These are phyloP conservation scores for Quercus engelmannii DNA, from an alignment of 306 rosid genomes.

Conservation along the genomic window DNA sequence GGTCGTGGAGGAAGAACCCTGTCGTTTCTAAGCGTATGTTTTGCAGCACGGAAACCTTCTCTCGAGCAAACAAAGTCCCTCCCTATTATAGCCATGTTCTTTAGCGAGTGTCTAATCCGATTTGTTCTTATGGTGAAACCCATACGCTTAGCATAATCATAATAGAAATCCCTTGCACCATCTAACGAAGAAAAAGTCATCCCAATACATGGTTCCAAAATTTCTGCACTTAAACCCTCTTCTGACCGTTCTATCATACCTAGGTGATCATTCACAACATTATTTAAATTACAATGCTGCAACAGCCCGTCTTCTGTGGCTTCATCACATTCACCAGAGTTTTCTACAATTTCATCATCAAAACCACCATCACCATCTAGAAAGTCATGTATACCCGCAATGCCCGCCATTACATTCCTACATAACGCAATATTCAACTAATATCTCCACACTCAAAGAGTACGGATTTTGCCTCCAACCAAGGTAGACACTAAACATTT, in stretches of 20 bases:
- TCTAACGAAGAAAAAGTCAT: conserved; percentile 15
- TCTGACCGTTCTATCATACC: not conserved
- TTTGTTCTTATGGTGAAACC: conserved; percentile 24
- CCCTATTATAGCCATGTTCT: conserved; percentile 22
- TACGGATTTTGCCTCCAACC: not conserved
- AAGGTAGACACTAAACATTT: not conserved
- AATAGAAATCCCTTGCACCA: conserved; percentile 24
- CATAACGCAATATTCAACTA: not conserved
- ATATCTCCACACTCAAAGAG: not conserved
- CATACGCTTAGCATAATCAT: conserved; percentile 18
- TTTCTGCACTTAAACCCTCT: not conserved
- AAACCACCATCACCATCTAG: conserved; percentile 9
- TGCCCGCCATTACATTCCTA: conserved; percentile 1
- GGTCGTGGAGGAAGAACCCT: conserved; percentile 24
- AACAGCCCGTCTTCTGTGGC: conserved; percentile 4
- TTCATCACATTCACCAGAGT: conserved; percentile 1
- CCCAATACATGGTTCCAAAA: conserved; percentile 11
- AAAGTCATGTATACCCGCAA: conserved; percentile 1
- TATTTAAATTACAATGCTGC: not conserved
- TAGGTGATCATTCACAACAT: not conserved
- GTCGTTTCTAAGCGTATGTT: conserved; percentile 15
- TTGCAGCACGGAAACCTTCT: conserved; percentile 22
- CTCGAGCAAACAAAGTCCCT: conserved; percentile 22
- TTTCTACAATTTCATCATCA: conserved; percentile 5
- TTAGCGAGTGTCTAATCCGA: conserved; percentile 19